These are phyloP conservation scores for Scedosporium aurantiacum DNA, from an alignment of 2,329 filamentous ascomycete species.

Conservation along the genomic window DNA sequence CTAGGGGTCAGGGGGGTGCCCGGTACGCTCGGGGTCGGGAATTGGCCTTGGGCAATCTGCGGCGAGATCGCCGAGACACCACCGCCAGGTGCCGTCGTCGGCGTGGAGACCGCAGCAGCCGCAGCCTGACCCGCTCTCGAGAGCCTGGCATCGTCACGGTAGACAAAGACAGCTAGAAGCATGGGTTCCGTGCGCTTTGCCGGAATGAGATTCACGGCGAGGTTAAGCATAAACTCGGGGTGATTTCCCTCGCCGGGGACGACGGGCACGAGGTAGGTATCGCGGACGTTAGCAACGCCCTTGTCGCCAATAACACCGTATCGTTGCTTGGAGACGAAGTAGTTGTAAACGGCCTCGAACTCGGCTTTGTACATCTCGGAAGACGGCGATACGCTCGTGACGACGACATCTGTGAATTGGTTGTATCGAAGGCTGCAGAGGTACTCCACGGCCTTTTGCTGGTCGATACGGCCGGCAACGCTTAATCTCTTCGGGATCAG, in stretches of 20 bases:
- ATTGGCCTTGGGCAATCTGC: conserved; percentile 20
- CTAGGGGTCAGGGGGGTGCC: not conserved
- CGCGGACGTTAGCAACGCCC: conserved; percentile 63
- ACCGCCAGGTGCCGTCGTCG: not conserved
- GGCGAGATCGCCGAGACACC: conserved; percentile 1
- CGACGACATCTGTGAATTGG: conserved; percentile 69
- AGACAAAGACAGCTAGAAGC: conserved; percentile 75
- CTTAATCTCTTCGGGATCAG: conserved; percentile 60
- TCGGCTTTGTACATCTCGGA: conserved; percentile 47
- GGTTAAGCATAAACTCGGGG: conserved; percentile 78
- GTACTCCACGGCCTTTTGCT: conserved; percentile 78
- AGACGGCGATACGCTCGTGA: conserved; percentile 60
- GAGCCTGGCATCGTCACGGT: conserved; percentile 44
- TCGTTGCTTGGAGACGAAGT: conserved; percentile 70
- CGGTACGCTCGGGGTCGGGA: conserved; percentile 7
- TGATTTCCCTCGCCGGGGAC: conserved; percentile 58
- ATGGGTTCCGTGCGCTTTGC: conserved; percentile 61
- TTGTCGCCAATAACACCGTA: conserved; percentile 84
- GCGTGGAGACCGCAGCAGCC: not conserved
- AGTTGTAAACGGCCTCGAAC: conserved; percentile 73
- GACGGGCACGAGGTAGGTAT: conserved; percentile 85
- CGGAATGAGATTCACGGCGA: conserved; percentile 76
- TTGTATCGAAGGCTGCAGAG: conserved; percentile 79
- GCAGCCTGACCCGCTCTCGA: not conserved
- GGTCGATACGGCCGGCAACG: conserved; percentile 70